Percentiles rank a stretch among this genome's conserved stretches.
phyloP scores from a whole-genome alignment of 495 filamentous ascomycete genomes.

The Penicillium paxilli region DNA sequence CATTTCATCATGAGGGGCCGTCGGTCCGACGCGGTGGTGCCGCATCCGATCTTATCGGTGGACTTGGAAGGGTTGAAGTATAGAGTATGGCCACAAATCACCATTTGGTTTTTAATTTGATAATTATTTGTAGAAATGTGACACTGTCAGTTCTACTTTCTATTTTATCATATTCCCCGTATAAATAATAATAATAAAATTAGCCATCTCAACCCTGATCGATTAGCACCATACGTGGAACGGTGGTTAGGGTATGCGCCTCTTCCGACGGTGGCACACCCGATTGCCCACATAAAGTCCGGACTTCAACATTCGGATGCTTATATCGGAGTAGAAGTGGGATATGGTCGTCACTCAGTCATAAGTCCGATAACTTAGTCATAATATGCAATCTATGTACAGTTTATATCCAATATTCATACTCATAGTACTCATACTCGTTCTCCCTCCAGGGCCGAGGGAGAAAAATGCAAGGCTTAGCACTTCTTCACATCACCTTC shows the following conservation, averaged over 20 bases:
- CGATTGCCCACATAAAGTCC: background rate
- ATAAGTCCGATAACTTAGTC: background rate
- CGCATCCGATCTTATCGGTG: constrained; percentile 30
- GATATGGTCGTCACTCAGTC: background rate
- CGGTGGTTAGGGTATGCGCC: too few relatives aligned
- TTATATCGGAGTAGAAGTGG: background rate
- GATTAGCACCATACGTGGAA: too few relatives aligned
- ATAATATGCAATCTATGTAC: constrained; percentile 7
- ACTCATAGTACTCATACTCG: background rate
- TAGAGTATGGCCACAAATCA: too few relatives aligned
- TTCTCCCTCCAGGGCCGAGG: too few relatives aligned
- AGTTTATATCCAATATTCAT: constrained; percentile 1
- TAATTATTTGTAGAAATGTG: too few relatives aligned
- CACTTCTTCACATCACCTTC: constrained; percentile 28
- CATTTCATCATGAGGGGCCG: constrained; percentile 15
- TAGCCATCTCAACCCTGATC: too few relatives aligned
- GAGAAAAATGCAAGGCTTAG: constrained; percentile 5
- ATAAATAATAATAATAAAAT: too few relatives aligned
- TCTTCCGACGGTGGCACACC: constrained; percentile 4
- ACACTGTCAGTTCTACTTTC: too few relatives aligned
- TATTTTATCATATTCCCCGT: background rate
- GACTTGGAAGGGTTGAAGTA: too few relatives aligned
- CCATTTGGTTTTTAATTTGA: too few relatives aligned
- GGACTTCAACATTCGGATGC: background rate
- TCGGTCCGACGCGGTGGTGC: constrained; percentile 15